A percentile compares a stretch with the other conserved stretches of the same genome.
These are phyloP conservation scores for Sclerotinia nivalis DNA, from an alignment of 2,329 filamentous ascomycete species.

Conservation along the genomic window DNA sequence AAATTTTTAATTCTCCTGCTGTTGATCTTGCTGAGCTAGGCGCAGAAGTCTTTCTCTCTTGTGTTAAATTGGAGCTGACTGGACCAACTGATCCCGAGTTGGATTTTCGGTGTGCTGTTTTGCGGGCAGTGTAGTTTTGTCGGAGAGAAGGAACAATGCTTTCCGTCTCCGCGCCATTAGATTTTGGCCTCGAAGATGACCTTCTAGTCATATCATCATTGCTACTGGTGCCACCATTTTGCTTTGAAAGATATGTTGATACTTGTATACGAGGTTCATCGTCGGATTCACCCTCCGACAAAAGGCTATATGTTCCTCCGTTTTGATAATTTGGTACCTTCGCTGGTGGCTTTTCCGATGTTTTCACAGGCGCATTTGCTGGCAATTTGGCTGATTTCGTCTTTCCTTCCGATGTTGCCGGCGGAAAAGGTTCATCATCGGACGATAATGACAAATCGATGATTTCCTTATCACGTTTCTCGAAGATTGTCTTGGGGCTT, in stretches of 20 bases:
- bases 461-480: not conserved
- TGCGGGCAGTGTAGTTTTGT: constrained; percentile 1
- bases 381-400: not conserved
- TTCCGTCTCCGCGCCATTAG: not conserved
- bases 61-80: not conserved
- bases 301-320: constrained; percentile 13
- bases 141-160: not conserved
- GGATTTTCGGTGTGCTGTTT: constrained; percentile 1
- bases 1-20: not conserved
- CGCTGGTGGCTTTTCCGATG: not conserved
- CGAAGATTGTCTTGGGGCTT: not conserved
- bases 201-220: not conserved
- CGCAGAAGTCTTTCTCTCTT: not conserved
- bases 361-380: not conserved
- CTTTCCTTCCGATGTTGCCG: not conserved
- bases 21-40: not conserved
- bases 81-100: not conserved
- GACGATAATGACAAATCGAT: constrained; percentile 7
- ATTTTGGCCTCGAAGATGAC: not conserved
- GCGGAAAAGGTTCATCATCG: constrained; percentile 1
- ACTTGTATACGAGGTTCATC: not conserved
- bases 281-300: not conserved
- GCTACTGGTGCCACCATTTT: not conserved
- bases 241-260: not conserved
- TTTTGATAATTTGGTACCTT: not conserved